These are phyloP conservation scores for Neostapfia colusana DNA, from an alignment of 176 grass and related monocot species.

Conservation along the genomic window DNA sequence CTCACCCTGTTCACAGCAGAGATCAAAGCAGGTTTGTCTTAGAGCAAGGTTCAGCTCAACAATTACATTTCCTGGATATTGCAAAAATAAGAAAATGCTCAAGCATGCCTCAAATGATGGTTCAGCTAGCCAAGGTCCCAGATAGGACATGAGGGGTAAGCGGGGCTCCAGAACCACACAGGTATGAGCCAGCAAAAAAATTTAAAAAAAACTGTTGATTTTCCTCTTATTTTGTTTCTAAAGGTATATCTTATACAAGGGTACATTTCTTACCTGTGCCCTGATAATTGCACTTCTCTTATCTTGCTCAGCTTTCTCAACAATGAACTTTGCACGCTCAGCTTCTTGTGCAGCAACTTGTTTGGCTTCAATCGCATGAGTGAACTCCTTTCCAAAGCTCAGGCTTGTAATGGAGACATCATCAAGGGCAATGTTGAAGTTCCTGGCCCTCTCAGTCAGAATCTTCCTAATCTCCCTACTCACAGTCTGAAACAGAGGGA, in stretches of 20 bases:
- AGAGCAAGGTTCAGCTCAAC: neutral
- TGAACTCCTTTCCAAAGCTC: conserved; percentile 87
- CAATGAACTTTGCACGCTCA: conserved; percentile 78
- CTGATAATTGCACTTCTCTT: conserved; percentile 80
- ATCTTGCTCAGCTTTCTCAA: conserved; percentile 91
- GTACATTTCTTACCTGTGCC: conserved; percentile 50
- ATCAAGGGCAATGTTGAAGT: conserved; percentile 75
- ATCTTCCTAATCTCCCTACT: conserved; percentile 94
- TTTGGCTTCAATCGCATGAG: conserved; percentile 83
- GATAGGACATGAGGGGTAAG: too few species aligned
- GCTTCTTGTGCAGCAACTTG: conserved; percentile 91
- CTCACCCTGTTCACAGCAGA: conserved; percentile 51
- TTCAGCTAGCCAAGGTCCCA: too few species aligned
- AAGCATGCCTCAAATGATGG: too few species aligned
- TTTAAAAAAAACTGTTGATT: too few species aligned
- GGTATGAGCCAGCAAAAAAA: neutral
- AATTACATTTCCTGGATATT: too few species aligned
- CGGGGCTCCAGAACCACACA: too few species aligned
- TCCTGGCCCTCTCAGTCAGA: conserved; percentile 74
- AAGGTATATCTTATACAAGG: neutral
- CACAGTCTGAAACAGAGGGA: conserved; percentile 50
- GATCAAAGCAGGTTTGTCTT: neutral
- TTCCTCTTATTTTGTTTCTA: neutral
- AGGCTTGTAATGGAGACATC: conserved; percentile 84
- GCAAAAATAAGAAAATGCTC: too few species aligned